phyloP scores from a whole-genome alignment of 352 stramenopile genomes.

The Phytophthora fragariae region DNA sequence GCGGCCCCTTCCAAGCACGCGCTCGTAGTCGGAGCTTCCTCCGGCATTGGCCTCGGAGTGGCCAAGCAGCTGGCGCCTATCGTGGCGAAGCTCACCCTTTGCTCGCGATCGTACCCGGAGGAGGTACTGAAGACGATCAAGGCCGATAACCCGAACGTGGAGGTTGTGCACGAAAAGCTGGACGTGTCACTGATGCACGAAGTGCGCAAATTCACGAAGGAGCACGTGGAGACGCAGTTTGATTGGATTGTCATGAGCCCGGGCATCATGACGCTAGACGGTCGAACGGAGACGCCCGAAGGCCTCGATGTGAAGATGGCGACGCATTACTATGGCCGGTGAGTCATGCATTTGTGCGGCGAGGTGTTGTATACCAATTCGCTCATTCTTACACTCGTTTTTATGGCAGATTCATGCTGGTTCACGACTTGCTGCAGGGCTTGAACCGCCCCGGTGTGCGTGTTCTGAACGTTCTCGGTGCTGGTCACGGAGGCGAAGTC shows the following conservation, averaged over 20 bases:
- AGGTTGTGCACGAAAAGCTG: constrained; percentile 24
- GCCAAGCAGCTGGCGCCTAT: constrained; percentile 30
- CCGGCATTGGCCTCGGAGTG: constrained; percentile 27
- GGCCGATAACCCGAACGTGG: constrained; percentile 19
- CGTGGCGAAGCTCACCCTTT: constrained; percentile 32
- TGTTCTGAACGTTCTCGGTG: constrained; percentile 28
- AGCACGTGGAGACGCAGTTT: constrained; percentile 23
- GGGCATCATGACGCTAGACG: constrained; percentile 23
- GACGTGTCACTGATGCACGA: constrained; percentile 28
- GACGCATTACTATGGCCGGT: constrained; percentile 38
- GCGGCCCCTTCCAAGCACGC: constrained; percentile 28
- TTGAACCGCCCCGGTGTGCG: constrained; percentile 31
- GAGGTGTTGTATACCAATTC: neutral
- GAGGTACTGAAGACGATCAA: constrained; percentile 19
- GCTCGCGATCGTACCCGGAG: constrained; percentile 19
- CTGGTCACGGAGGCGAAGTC: constrained; percentile 17
- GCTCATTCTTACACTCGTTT: neutral
- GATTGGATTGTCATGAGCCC: constrained; percentile 38
- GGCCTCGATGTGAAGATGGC: constrained; percentile 34
- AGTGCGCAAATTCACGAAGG: constrained; percentile 23
- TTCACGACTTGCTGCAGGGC: constrained; percentile 25
- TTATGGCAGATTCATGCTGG: constrained; percentile 31
- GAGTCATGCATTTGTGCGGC: neutral
- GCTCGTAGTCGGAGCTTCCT: constrained; percentile 35
- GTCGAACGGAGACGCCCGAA: constrained; percentile 28